Conservation (phyloP, 257 asterid genomes). For the Ophiorrhiza pumila region DNA sequence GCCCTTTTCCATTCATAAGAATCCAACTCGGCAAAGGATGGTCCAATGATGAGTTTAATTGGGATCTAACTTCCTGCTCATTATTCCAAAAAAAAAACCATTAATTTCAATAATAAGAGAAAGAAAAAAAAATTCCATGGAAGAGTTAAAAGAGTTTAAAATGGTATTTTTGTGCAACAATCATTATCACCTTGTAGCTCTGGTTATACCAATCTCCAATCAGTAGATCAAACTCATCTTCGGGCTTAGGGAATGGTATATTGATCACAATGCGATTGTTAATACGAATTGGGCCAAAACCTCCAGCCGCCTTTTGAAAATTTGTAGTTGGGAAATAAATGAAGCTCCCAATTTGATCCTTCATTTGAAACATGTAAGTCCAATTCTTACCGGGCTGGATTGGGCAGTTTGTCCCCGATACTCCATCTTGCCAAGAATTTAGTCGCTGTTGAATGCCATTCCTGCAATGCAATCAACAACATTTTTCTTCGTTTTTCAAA, state of each 20-base stretch:
- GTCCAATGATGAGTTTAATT: neutral
- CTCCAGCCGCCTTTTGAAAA: conserved; percentile 62
- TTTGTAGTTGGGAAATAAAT: conserved; percentile 53
- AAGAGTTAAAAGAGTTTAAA: too few species aligned
- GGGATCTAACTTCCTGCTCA: conserved; percentile 37
- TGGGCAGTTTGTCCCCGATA: conserved; percentile 66
- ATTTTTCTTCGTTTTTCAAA: too few species aligned
- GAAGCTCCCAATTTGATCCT: conserved; percentile 64
- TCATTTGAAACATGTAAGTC: conserved; percentile 52
- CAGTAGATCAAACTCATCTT: conserved; percentile 64
- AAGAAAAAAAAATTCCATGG: too few species aligned
- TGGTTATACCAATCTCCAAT: conserved; percentile 65
- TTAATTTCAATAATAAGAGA: too few species aligned
- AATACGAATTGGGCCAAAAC: conserved; percentile 61
- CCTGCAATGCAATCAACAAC: conserved; percentile 28
- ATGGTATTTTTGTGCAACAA: too few species aligned
- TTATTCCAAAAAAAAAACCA: neutral
- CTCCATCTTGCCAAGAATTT: conserved; percentile 81
- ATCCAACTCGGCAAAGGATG: conserved; percentile 26
- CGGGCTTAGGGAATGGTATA: conserved; percentile 56
- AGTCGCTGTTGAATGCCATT: conserved; percentile 70
- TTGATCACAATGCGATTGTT: conserved; percentile 47
- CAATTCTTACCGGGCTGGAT: conserved; percentile 54
- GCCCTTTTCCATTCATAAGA: conserved; percentile 73
- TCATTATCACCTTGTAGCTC: conserved; percentile 51